Evolutionary conservation across 2,329 filamentous ascomycete genomes (phyloP), one percentile per base, ranked within the genome.

Genomic region (Myotisia sp.): DNA sequence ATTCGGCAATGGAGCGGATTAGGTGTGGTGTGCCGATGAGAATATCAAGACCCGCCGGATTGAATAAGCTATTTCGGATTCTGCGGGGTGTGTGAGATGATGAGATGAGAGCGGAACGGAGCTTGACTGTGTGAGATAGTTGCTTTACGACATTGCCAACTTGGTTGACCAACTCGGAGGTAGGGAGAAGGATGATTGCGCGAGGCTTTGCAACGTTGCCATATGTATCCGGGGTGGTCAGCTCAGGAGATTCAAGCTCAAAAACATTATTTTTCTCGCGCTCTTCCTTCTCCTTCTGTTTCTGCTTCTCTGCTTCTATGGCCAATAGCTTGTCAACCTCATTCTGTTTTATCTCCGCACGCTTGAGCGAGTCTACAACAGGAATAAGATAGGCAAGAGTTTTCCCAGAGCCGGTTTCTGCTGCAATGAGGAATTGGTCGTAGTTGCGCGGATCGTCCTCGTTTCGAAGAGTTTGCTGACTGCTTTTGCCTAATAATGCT

Each of bases 371-470:
- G 57, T 98, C 76, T 34, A 98, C 66, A 10, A 78, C 70, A 0
- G 90, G 92, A 4, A 94, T 59, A 4, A 95, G 64, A 52, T 98
- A 98, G 6, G 90, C 84, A 41, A 98, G 64, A 1, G 90, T 98
- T 64, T 98, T 98, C 40, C 90, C 90, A 0, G 90, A 95, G 8
- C 90, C 90, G 0, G 90, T 98, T 64, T 98, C 90, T 7, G 90
- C 90, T 3, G 90, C 90, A 32, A 98, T 67, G 8, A 98, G 67
- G 51, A 83, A 94, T 34, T 75, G 67, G 35, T 74, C 63, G 49
- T 71, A 59, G 64, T 70, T 39, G 60, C 58, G 44, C 50, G 67
- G 37, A 42, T 52, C 42, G 31, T 58, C 53, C 19, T 55, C 42
- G 24, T 37, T 28, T 12, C 12, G 22, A 35, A 42, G 32, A 43